These are phyloP conservation scores for Heterobasidion occidentale DNA, from an alignment of 1,284 basidiomycete species.

Conservation along the genomic window DNA sequence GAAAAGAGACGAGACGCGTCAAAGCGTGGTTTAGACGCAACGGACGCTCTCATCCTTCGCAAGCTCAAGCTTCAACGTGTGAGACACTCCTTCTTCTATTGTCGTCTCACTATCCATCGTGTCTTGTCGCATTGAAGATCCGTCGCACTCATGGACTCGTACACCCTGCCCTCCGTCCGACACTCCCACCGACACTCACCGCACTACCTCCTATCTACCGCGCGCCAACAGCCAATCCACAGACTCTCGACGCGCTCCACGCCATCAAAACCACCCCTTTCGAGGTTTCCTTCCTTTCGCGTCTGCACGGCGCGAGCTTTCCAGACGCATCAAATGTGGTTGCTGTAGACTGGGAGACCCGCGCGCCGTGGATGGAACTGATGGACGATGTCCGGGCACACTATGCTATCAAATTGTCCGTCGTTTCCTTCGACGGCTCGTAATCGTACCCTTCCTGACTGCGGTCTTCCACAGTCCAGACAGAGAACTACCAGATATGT, in stretches of 20 bases:
- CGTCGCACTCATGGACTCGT: slow-evolving; percentile 6
- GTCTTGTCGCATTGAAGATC: slow-evolving; percentile 3
- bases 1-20: slow-evolving; percentile 1
- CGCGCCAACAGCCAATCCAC: slow-evolving; percentile 22
- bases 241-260: slow-evolving; percentile 46
- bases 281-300: slow-evolving; percentile 53
- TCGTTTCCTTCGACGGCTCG: not conserved
- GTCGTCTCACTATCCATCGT: not conserved
- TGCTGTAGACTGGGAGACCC: slow-evolving; percentile 63
- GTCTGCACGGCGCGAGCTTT: slow-evolving; percentile 34
- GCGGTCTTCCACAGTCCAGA: slow-evolving; percentile 39
- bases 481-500: slow-evolving; percentile 32
- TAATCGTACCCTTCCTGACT: not conserved
- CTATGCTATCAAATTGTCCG: slow-evolving; percentile 50
- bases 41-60: slow-evolving; percentile 31
- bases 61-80: slow-evolving; percentile 41
- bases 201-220: slow-evolving; percentile 12
- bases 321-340: slow-evolving; percentile 20
- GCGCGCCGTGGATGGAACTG: slow-evolving; percentile 63
- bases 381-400: slow-evolving; percentile 65
- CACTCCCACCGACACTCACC: slow-evolving; percentile 6
- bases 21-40: slow-evolving; percentile 7
- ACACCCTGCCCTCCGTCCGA: slow-evolving; percentile 9
- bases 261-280: slow-evolving; percentile 54
- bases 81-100: slow-evolving; percentile 12